Evolutionary conservation across 805 yeast genomes (phyloP), one percentile per base, ranked within the genome.

Genomic region (Candida chauliodis): DNA sequence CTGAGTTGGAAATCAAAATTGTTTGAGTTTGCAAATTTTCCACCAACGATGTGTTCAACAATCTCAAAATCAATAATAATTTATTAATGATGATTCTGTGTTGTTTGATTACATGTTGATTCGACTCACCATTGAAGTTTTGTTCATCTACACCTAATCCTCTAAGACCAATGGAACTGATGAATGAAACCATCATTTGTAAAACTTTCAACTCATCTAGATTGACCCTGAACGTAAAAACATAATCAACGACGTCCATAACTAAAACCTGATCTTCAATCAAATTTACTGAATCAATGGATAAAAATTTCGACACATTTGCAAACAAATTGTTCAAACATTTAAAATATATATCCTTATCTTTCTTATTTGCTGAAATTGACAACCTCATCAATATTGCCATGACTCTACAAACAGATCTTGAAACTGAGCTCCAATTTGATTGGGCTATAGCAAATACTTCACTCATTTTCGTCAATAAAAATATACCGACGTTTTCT

Each of bases 261-360:
- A 85, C 57, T 23, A 75, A 58, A n/a, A 77, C 61, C 56, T 84
- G 93, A 52, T 81, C 90, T 20, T 73, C 68, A 26, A 77, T 61
- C 37, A 79, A 63, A 1, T 68, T 51, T 2, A 69, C 73, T 18
- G 74, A 66, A 18, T 68, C 66, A 18, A 75, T 53, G 0, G 70
- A 52, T 37, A 82, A 63, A 49, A 82, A 81, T 34, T 51, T 52
- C 2, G 72, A 48, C 8, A 57, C 63, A 0, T 66, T 61, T 58
- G 50, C 58, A 55, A 58, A 75, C 59, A 48, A 71, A 50, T 46
- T 66, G 34, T 40, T 46, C 50, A 56, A 59, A 22, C 53, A 30
- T 46, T 52, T 31, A 59, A 57, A 35, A 64, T 56, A 43, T 57
- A 53, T 38, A 46, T 59, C 58, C 17, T 37, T 30, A 16, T 47